phyloP scores from a whole-genome alignment of 176 grass and related monocot species.

The Zea luxurians region DNA sequence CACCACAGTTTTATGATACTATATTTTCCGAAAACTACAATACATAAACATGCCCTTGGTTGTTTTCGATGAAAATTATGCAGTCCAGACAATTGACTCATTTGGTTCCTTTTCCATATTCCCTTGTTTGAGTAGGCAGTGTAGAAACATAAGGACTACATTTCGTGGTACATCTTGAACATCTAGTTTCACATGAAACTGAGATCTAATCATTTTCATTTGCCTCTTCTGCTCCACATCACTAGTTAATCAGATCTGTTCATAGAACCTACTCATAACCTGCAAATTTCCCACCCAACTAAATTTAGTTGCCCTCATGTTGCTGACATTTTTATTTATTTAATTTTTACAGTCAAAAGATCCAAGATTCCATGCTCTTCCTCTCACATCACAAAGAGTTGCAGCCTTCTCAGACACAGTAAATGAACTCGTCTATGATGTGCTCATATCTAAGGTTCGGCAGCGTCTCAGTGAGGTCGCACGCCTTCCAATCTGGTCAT shows the following conservation, averaged over 20 bases:
- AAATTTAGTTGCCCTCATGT: constrained; percentile 18
- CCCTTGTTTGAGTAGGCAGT: background rate
- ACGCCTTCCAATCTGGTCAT: constrained; percentile 83
- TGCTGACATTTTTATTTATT: constrained; percentile 24
- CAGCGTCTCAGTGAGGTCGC: constrained; percentile 75
- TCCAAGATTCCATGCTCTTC: constrained; percentile 87
- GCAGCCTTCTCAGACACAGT: constrained; percentile 84
- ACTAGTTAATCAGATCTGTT: background rate
- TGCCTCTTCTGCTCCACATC: constrained; percentile 16
- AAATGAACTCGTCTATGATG: constrained; percentile 93
- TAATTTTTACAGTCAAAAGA: constrained; percentile 79
- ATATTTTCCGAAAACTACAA: no score
- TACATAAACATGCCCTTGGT: background rate
- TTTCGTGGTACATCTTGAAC: constrained; percentile 9
- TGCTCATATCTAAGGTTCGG: constrained; percentile 89
- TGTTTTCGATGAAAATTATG: constrained; percentile 6
- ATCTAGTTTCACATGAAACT: constrained; percentile 6
- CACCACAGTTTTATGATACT: no score
- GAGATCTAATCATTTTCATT: background rate
- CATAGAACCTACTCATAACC: background rate
- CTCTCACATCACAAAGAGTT: constrained; percentile 86
- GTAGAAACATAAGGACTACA: constrained; percentile 3
- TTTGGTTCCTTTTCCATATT: background rate
- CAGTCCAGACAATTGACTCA: constrained; percentile 6
- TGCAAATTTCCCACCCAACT: background rate